phyloP scores from a whole-genome alignment of 2,329 filamentous ascomycete species.

The Fusarium vanettenii region DNA sequence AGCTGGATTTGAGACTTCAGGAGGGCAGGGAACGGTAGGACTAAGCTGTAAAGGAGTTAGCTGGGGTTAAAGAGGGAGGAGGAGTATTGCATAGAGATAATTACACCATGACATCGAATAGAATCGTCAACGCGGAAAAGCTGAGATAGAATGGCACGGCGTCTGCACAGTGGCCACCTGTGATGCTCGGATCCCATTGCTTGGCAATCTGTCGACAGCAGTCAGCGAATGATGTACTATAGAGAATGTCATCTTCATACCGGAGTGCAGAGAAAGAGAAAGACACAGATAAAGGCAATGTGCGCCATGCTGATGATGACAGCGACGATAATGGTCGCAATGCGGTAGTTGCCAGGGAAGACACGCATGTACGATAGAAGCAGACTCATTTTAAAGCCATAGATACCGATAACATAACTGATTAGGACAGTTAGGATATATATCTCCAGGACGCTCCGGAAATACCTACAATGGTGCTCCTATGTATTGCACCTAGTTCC shows the following conservation, averaged over 20 bases:
- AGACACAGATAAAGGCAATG: slow-evolving; percentile 48
- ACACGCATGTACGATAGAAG: slow-evolving; percentile 58
- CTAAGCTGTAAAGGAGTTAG: neutral
- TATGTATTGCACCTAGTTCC: neutral
- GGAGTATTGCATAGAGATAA: neutral
- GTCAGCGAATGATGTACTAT: neutral
- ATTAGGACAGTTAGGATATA: neutral
- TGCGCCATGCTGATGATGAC: slow-evolving; percentile 51
- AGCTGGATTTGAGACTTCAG: neutral
- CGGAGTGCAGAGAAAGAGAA: slow-evolving; percentile 50
- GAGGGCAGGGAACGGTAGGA: neutral
- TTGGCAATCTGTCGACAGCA: slow-evolving; percentile 35
- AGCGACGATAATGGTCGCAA: slow-evolving; percentile 46
- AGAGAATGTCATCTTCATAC: slow-evolving; percentile 11
- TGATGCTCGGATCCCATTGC: slow-evolving; percentile 54
- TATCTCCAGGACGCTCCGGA: too few species aligned
- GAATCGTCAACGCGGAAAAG: slow-evolving; percentile 52
- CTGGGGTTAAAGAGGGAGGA: too few species aligned
- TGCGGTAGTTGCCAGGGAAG: slow-evolving; percentile 52
- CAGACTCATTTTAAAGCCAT: slow-evolving; percentile 58
- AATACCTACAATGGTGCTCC: neutral
- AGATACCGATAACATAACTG: slow-evolving; percentile 53
- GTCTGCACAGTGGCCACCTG: slow-evolving; percentile 49
- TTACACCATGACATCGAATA: slow-evolving; percentile 54
- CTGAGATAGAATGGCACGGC: slow-evolving; percentile 55